Conservation (phyloP, 2,329 filamentous ascomycete species). For the Fusarium sp. region DNA sequence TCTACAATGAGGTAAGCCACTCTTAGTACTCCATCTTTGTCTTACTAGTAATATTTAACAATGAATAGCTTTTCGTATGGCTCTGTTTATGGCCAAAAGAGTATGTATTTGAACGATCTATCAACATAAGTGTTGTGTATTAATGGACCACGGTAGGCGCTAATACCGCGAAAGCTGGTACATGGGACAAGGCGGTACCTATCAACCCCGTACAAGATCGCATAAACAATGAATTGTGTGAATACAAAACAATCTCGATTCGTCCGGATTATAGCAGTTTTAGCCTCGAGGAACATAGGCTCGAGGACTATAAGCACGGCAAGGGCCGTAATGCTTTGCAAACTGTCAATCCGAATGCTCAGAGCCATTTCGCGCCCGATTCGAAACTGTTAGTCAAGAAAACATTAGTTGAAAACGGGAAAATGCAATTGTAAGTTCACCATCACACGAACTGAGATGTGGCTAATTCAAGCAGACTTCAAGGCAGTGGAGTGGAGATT, state of each 20-base stretch:
- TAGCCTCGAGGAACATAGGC: background rate
- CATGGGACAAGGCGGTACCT: background rate
- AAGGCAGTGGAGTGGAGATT: background rate
- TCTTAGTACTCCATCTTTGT: background rate
- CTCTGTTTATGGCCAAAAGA: background rate
- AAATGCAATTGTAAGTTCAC: background rate
- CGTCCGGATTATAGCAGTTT: background rate
- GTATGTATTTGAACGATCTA: background rate
- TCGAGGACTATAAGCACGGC: background rate
- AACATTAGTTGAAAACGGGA: rapidly evolving
- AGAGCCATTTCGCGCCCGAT: background rate
- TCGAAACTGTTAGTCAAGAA: background rate
- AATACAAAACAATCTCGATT: background rate
- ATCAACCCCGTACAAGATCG: background rate
- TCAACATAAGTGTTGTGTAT: background rate
- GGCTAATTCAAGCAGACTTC: background rate
- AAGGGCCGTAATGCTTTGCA: background rate
- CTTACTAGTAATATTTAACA: background rate
- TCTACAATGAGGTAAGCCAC: background rate
- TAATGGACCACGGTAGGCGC: background rate
- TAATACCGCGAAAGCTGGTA: background rate
- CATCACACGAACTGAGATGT: rapidly evolving
- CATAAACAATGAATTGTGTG: rapidly evolving
- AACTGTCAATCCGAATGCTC: background rate
- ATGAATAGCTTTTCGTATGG: background rate